Evolutionary conservation across 2,329 filamentous ascomycete species (phyloP), one percentile per base, ranked within the genome.

Genomic region (Celoporthe dispersa): DNA sequence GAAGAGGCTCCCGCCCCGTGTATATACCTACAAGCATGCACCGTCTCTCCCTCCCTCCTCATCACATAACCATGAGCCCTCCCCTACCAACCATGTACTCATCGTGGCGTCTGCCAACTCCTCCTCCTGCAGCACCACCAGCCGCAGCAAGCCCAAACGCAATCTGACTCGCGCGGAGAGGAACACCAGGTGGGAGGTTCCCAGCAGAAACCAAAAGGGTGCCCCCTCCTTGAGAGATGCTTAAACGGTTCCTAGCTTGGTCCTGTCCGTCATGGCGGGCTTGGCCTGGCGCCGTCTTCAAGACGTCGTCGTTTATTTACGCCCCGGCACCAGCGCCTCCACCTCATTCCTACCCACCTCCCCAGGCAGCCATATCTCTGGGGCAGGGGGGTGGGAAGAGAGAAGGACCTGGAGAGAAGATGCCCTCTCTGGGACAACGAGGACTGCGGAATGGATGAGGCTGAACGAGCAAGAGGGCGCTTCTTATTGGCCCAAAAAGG

Each of bases 401-500:
- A 6, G 41, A 44, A 6, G 51, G 19, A n/a, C 14, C 6, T 19
- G 16, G 28, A 28, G 22, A 9, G 22, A 51, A n/a, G n/a, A n/a
- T n/a, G n/a, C n/a, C n/a, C n/a, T n/a, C n/a, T n/a, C n/a, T n/a
- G n/a, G n/a, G n/a, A n/a, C n/a, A n/a, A n/a, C n/a, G 48, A 14
- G 28, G 12, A 57, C 25, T 14, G 53, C 53, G 53, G 53, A 57
- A 57, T 57, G 53, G 53, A 44, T 44, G 57, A 66, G 66, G 55
- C 69, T 68, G 62, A 44, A 16, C 31, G 22, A 44, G 28, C 35
- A 14, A 22, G 11, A n/a, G 22, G 12, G 51, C 25, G 61, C 53
- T 8, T 44, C 41, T 68, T 53, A 66, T 68, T 70, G 66, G 69
- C 12, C 55, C 12, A 8, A 44, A 44, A 44, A 16, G 41, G n/a